Evolutionary conservation across 768 basidiomycete species (phyloP).

Genomic region (Clitopilus hobsonii): DNA sequence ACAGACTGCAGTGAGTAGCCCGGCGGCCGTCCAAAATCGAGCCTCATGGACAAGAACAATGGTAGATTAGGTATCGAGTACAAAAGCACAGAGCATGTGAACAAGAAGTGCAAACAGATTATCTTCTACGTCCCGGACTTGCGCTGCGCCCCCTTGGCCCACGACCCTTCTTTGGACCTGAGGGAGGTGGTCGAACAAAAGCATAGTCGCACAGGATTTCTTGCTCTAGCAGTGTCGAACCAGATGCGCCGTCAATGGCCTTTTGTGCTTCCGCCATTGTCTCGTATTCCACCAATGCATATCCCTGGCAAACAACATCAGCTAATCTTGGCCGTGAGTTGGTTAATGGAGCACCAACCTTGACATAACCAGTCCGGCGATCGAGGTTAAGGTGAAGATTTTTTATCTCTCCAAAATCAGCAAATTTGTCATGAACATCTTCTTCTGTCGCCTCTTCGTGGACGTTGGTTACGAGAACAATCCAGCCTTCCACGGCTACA

Average conservation of each 20-base stretch:
- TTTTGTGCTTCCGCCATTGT: constrained; percentile 91
- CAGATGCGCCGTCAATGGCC: constrained; percentile 88
- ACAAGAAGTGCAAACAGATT: constrained; percentile 11
- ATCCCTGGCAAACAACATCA: too few relatives aligned
- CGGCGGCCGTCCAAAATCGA: too few relatives aligned
- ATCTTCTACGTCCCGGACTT: constrained; percentile 64
- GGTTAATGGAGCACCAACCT: constrained; percentile 47
- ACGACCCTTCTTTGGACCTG: constrained; percentile 76
- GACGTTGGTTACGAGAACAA: constrained; percentile 92
- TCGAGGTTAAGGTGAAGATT: constrained; percentile 97
- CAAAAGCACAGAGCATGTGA: not conserved
- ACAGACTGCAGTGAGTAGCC: not conserved
- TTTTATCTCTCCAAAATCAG: constrained; percentile 96
- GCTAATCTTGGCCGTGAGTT: too few relatives aligned
- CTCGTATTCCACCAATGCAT: constrained; percentile 96
- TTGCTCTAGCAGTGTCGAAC: constrained; percentile 82
- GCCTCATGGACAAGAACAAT: not conserved
- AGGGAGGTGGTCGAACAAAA: constrained; percentile 84
- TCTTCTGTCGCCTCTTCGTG: constrained; percentile 99
- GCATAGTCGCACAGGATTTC: constrained; percentile 86
- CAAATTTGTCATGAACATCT: constrained; percentile 93
- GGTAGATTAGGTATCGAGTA: constrained; percentile 1
- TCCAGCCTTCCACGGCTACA: constrained; percentile 99
- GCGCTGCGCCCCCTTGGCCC: constrained; percentile 73
- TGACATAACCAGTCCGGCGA: constrained; percentile 96